Evolutionary conservation across 805 yeast genomes (phyloP).

Genomic region (Lachancea meyersii): DNA sequence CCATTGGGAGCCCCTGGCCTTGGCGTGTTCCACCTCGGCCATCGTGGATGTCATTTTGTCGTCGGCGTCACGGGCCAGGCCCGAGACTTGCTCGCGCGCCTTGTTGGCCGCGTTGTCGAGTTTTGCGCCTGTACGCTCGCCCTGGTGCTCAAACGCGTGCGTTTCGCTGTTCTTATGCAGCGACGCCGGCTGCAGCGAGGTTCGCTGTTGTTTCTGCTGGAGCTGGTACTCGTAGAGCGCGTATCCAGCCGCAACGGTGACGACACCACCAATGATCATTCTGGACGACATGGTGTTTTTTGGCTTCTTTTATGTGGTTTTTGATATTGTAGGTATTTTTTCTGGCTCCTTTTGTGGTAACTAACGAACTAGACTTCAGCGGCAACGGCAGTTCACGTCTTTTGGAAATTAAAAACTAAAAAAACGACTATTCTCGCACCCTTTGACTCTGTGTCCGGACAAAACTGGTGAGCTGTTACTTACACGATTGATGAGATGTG

Average conservation of each 20-base stretch:
- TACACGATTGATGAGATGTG: too few relatives aligned
- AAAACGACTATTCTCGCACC: too few relatives aligned
- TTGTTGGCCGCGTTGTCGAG: conserved; percentile 8
- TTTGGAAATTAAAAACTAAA: too few relatives aligned
- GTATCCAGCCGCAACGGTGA: conserved; percentile 25
- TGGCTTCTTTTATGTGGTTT: background rate
- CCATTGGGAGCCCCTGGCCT: conserved; percentile 11
- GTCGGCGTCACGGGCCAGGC: conserved; percentile 9
- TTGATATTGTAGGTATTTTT: background rate
- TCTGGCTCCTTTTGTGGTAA: too few relatives aligned
- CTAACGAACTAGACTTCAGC: too few relatives aligned
- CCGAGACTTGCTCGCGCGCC: conserved; percentile 8
- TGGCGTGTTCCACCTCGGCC: conserved; percentile 11
- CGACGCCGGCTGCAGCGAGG: conserved; percentile 6
- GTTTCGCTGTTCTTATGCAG: conserved; percentile 2
- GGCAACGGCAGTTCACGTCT: too few relatives aligned
- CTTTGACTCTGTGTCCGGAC: too few relatives aligned
- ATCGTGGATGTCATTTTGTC: conserved; percentile 9
- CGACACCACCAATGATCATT: conserved; percentile 25
- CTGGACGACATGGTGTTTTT: conserved; percentile 11
- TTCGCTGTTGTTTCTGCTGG: conserved; percentile 17
- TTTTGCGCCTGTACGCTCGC: conserved; percentile 11
- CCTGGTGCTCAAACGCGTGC: conserved; percentile 8
- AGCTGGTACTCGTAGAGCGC: conserved; percentile 23
- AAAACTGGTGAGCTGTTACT: too few relatives aligned